Base-by-base conservation (phyloP, 73 alveolate genomes). In the Paramecium biaurelia region DNA sequence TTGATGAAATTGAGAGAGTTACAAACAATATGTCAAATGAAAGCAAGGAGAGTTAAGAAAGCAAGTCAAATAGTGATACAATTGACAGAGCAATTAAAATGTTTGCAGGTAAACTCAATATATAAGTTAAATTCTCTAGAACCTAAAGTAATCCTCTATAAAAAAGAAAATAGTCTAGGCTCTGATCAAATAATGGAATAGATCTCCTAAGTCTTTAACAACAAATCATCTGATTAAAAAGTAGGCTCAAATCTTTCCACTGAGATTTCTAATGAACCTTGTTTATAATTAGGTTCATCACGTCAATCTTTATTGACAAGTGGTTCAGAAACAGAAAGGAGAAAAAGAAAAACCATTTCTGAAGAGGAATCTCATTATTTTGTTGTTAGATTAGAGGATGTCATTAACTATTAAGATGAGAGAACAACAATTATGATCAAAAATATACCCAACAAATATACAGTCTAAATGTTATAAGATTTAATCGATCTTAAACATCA, bases 401-500 rank as follows among this genome's bases (percentile, higher is more conserved):
- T 63, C 41, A 21, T 49, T 57, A 49, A 45, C 10, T 41, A 79
- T 72, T 14, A 57, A 9, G 96, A 92, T 88, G 92, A 96, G 12
- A 87, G 99, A 43, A 98, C 99, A 23, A 97, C 99, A 0, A 94
- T 98, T 45, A 98, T 98, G 99, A 96, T 98, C 53, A 98, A 98
- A 85, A 98, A 98, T 92, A 95, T 98, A 57, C 99, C 99, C 0
- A 98, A 98, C 92, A 97, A 98, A 86, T 98, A 96, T 72, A 95
- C 98, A n/a, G 88, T 94, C 59, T 92, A 96, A 92, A 94, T 95
- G 93, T 93, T 98, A 35, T 79, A 96, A 85, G 92, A 92, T 21
- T 92, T 93, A 88, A 96, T 98, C 34, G 97, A 98, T 63, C 94
- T 96, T 70, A 93, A 94, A 47, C 97, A 97, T 85, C 87, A 92